Base-by-base conservation (phyloP, 202 grass and related monocot species). In the Schoenoplectus triqueter region DNA sequence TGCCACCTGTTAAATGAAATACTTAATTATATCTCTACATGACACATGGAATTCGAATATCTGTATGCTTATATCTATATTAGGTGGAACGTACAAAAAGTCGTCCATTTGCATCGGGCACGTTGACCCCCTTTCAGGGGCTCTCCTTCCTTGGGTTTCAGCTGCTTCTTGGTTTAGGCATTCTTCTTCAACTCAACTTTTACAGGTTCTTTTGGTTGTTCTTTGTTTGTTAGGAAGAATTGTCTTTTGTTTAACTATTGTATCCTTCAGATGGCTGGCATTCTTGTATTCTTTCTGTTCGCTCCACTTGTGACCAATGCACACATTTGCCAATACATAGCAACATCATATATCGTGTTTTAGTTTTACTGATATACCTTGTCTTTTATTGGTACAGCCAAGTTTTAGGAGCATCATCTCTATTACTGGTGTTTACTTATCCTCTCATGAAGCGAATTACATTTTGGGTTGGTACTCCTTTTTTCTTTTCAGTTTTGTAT, bases 401-500 rank as follows among this genome's bases (percentile, higher is more conserved):
- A 85, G 69, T 94, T 89, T 86, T 97, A 14, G 95, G 95, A 61
- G 95, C 92, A 77, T 94, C 95, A 62, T 97, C 95, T 76, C 85
- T 93, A 44, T 55, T 91, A 21, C 76, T 97, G 73, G 90, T 97
- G 59, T 94, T 91, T 54, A 89, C 92, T 8, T 94, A 97, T 88
- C 92, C 95, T 81, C 82, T 97, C 44, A 97, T 94, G 95, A 97
- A 97, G 86, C 88, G 92, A 71, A 78, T 93, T 42, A 94, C 92
- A 86, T 97, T 94, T 91, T 97, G 95, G 95, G 92, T 93, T 82
- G 84, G 88, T 63, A 31, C 47, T 55, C 61, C 3, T 81, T 40
- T 31, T 13, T 81, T 80, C 10, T n/a, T 1, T 81, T 22, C 2
- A 10, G 1, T 10, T 17, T 9, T 9, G 54, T 46, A 22, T 48